Conservation (phyloP, 2,329 filamentous ascomycete species). For the Lasiodiplodia sp. region DNA sequence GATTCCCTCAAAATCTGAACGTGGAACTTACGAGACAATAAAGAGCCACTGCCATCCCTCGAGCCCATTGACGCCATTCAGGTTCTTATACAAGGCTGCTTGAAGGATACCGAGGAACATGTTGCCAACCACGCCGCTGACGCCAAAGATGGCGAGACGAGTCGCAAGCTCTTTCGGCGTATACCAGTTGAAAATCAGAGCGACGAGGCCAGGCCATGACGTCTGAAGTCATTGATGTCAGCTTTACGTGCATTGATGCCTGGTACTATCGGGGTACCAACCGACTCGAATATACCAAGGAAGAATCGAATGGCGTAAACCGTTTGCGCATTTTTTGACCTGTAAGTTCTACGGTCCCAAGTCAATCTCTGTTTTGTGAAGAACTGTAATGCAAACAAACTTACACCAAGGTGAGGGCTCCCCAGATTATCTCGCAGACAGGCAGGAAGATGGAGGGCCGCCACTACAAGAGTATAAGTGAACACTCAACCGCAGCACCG, state of each 20-base stretch:
- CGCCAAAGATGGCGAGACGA: constrained; percentile 43
- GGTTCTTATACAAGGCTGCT: constrained; percentile 42
- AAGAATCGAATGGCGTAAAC: constrained; percentile 47
- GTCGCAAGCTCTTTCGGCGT: constrained; percentile 46
- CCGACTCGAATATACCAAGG: constrained; percentile 43
- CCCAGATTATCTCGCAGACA: constrained; percentile 30
- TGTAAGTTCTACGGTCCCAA: not conserved
- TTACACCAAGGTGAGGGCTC: constrained; percentile 30
- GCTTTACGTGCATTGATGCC: not conserved
- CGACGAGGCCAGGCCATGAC: constrained; percentile 46
- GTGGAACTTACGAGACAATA: constrained; percentile 34
- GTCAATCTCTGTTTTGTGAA: not conserved
- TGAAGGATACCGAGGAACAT: constrained; percentile 47
- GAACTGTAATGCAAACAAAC: constrained; percentile 8
- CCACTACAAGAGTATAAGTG: constrained; percentile 23
- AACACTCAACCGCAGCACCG: constrained; percentile 2
- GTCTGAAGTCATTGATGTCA: not conserved
- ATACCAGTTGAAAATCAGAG: constrained; percentile 54
- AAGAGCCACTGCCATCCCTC: constrained; percentile 43
- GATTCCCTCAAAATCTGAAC: not conserved
- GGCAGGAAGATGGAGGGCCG: constrained; percentile 27
- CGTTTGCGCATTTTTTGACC: not conserved
- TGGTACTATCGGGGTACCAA: not conserved
- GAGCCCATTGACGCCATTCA: constrained; percentile 38
- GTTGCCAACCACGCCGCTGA: constrained; percentile 41